phyloP scores from a whole-genome alignment of 2,329 filamentous ascomycete genomes.

The Fusarium bulbicola region DNA sequence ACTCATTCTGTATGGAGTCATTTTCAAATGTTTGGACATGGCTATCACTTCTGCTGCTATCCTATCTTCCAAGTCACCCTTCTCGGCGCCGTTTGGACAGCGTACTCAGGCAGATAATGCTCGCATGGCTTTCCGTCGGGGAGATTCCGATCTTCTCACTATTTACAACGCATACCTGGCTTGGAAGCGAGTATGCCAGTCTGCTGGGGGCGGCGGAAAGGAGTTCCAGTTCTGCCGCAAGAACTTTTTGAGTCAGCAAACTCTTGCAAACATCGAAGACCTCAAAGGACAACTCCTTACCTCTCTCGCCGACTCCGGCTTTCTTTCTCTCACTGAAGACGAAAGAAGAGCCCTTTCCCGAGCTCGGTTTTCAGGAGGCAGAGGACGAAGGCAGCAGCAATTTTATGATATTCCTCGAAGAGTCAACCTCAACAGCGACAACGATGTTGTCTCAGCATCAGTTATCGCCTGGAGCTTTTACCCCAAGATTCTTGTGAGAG shows the following conservation, averaged over 20 bases:
- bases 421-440: slow-evolving; percentile 79
- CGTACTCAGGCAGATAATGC: slow-evolving; percentile 84
- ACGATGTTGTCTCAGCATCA: slow-evolving; percentile 80
- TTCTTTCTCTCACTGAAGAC: slow-evolving; percentile 77
- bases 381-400: slow-evolving; percentile 69
- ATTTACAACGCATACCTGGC: slow-evolving; percentile 91
- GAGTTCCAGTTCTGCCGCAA: slow-evolving; percentile 94
- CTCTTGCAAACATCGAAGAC: slow-evolving; percentile 91
- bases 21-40: slow-evolving; percentile 93
- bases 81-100: slow-evolving; percentile 85
- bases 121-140: slow-evolving; percentile 79
- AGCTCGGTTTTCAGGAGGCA: slow-evolving; percentile 65
- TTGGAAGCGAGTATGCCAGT: slow-evolving; percentile 85
- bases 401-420: slow-evolving; percentile 86
- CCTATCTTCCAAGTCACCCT: slow-evolving; percentile 93
- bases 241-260: slow-evolving; percentile 91
- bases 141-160: slow-evolving; percentile 91
- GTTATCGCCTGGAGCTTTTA: slow-evolving; percentile 97
- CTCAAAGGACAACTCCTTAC: slow-evolving; percentile 91
- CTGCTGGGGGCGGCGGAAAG: slow-evolving; percentile 67
- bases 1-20: slow-evolving; percentile 83
- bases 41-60: slow-evolving; percentile 92
- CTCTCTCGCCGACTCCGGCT: slow-evolving; percentile 84
- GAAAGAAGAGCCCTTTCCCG: slow-evolving; percentile 76
- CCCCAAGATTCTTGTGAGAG: slow-evolving; percentile 86